Evolutionary conservation across 108 stramenopile genomes (phyloP), one percentile per base, ranked within the genome.

Genomic region (Nitzschia sp.): DNA sequence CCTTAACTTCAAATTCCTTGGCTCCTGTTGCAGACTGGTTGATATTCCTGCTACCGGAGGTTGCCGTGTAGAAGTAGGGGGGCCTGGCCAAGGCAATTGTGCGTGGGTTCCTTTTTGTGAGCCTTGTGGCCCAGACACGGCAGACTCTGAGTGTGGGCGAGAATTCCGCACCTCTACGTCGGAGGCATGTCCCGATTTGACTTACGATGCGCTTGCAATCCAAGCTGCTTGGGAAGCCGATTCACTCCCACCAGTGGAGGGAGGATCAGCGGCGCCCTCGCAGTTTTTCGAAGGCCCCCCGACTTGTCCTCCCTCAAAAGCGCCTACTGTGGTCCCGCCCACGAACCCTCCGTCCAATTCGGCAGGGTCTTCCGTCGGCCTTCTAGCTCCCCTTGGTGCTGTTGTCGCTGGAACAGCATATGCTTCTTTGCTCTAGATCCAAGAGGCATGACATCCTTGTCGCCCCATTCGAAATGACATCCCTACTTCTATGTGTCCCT

Each of bases 71-170:
- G 46, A 46, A 32, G 73, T 75, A 19, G 58, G 41, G 13, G 60
- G 60, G 9, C 48, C 48, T 11, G 48, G 53, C n/a, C 28, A 2
- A 17, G 66, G 66, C 11, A 75, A 67, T 32, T 75, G 73, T 53
- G 58, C 41, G 19, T 75, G 66, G 66, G 45, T 45, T 31, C 73
- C 73, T 6, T 52, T 44, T 15, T 75, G 73, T 33, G 73, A 47
- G 13, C 48, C 25, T 21, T 68, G 66, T 23, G 54, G 45, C 25
- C 27, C 31, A 16, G 47, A 33, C 53, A 17, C 16, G 2, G 59
- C 3, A 38, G 35, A 60, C 29, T 21, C 30, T 17, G 22, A 36
- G 21, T 54, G 53, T 33, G 25, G 53, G 6, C 21, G 46, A 30
- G 66, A 55, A 41, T 66, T 50, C 33, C 3, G 17, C 0, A 50